phyloP scores from a whole-genome alignment of 805 yeast genomes.

The Wickerhamomyces chambardii region DNA sequence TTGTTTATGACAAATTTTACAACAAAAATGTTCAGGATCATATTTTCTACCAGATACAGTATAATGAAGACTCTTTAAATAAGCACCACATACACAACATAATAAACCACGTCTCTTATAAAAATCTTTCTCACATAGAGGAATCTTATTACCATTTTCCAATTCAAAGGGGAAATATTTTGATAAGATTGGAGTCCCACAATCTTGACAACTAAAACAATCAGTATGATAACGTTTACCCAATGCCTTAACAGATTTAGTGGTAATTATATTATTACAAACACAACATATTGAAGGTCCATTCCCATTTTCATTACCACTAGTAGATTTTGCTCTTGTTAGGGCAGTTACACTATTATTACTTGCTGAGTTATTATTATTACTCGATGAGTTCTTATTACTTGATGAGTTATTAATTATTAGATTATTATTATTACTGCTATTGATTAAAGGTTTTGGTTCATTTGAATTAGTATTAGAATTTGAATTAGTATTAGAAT shows the following conservation, averaged over 20 bases:
- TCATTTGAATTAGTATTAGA: no score
- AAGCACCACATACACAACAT: constrained; percentile 80
- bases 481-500: no score
- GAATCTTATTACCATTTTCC: constrained; percentile 33
- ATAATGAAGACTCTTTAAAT: constrained; percentile 86
- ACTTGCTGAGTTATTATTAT: not conserved
- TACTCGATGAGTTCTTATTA: not conserved
- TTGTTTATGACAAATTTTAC: constrained; percentile 75
- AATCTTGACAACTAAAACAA: constrained; percentile 82
- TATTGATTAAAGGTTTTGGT: no score
- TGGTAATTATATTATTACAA: constrained; percentile 44
- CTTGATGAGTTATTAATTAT: not conserved
- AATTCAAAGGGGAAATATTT: constrained; percentile 81
- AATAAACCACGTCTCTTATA: constrained; percentile 77
- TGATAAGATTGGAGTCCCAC: constrained; percentile 72
- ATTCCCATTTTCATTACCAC: constrained; percentile 8
- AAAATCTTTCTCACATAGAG: constrained; percentile 88
- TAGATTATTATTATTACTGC: not conserved
- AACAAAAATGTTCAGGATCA: constrained; percentile 92
- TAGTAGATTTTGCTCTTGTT: not conserved
- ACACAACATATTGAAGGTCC: constrained; percentile 31
- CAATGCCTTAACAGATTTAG: constrained; percentile 84
- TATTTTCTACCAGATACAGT: constrained; percentile 89
- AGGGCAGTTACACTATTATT: not conserved
- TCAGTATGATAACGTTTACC: constrained; percentile 74